phyloP scores from a whole-genome alignment of 495 filamentous ascomycete genomes.

The Hypoxylon cercidicola region DNA sequence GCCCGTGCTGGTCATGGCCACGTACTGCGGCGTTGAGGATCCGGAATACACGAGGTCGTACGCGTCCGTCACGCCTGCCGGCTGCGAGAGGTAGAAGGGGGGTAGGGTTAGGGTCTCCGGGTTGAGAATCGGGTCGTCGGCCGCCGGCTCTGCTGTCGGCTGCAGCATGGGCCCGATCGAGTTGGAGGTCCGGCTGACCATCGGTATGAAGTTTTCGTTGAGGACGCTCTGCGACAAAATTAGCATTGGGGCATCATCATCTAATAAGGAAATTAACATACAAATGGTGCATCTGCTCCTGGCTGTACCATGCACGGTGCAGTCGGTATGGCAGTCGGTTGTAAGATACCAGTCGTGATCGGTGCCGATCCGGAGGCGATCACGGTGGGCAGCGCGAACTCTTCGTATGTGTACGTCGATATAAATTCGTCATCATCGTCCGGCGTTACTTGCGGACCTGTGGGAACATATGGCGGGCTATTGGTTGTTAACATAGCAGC shows the following conservation, averaged over 20 bases:
- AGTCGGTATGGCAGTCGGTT: conserved; percentile 12
- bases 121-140: conserved; percentile 8
- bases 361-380: conserved; percentile 2
- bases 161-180: conserved; percentile 8
- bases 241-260: neutral
- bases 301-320: conserved; percentile 10
- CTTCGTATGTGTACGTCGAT: conserved; percentile 14
- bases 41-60: conserved; percentile 13
- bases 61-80: neutral
- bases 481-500: conserved; percentile 5
- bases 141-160: conserved; percentile 4
- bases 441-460: conserved; percentile 12
- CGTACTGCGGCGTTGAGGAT: conserved; percentile 3
- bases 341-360: conserved; percentile 8
- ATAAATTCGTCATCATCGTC: conserved; percentile 19
- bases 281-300: conserved; percentile 7
- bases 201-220: conserved; percentile 17
- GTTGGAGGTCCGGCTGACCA: conserved; percentile 8
- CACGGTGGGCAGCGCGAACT: conserved; percentile 4
- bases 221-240: conserved; percentile 10
- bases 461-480: conserved; percentile 14
- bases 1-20: conserved; percentile 15
- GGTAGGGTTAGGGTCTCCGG: conserved; percentile 3
- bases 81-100: conserved; percentile 3
- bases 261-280: neutral